A percentile compares a stretch with the other conserved stretches of the same genome.
Conservation (phyloP, 2,329 filamentous ascomycete genomes). For the Fusarium sp. region DNA sequence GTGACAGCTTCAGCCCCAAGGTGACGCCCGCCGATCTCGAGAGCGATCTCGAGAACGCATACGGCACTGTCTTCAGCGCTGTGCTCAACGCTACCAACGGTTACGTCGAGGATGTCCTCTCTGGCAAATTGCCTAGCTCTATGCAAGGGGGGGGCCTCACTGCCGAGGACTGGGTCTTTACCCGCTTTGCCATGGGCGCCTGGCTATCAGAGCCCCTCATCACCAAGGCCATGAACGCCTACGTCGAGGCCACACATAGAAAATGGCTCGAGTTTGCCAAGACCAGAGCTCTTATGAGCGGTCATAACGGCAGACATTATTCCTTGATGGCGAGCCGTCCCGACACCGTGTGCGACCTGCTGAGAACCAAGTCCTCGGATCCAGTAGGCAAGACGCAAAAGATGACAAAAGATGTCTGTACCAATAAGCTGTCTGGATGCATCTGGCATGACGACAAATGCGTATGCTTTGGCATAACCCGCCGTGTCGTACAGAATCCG, state of each 20-base stretch:
- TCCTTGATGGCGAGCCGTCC: conserved; percentile 3
- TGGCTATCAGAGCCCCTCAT: conserved; percentile 15
- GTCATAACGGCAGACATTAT: neutral
- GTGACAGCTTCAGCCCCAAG: neutral
- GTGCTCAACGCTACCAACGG: conserved; percentile 8
- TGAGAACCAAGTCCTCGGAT: conserved; percentile 4
- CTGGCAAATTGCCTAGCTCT: neutral
- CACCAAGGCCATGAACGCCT: conserved; percentile 5
- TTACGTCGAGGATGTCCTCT: conserved; percentile 12
- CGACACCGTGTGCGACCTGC: neutral
- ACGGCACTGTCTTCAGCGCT: conserved; percentile 16
- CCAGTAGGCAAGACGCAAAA: neutral
- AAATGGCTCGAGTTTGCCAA: conserved; percentile 15
- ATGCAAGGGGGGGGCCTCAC: neutral
- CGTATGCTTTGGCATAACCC: conserved; percentile 1
- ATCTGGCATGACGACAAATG: conserved; percentile 5
- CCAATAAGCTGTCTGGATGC: conserved; percentile 2
- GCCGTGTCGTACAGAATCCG: too few species aligned
- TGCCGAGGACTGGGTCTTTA: neutral
- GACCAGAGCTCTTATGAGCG: conserved; percentile 2
- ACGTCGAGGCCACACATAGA: neutral
- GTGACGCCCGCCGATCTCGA: conserved; percentile 11
- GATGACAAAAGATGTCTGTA: neutral
- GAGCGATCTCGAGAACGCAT: conserved; percentile 6
- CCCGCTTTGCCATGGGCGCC: conserved; percentile 8